Base-by-base conservation (phyloP, 371 early-diverging fungal genomes). In the Rhizomucor miehei region DNA sequence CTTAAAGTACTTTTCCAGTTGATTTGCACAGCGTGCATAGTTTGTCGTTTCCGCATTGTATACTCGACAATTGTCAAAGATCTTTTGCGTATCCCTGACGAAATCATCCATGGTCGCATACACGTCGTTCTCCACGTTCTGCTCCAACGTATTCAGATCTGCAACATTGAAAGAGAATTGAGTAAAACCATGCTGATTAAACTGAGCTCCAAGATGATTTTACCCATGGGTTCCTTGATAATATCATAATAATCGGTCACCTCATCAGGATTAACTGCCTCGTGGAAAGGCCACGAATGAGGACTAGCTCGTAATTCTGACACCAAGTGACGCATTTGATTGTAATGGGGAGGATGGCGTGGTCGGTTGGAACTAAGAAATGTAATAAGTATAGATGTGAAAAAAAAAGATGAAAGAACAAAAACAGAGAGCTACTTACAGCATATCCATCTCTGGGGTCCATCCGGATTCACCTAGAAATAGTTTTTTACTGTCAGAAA, bases 201-300 rank as follows among this genome's bases (percentile, higher is more conserved):
- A 23, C 29, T 2, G n/a, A 8, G 38, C 8, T 48, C 29, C 48
- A 23, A 9, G 21, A 4, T 24, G 14, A 38, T 10, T 73, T 67
- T 80, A 92, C 92, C 97, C 99, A 99, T 99, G 0, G 99, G 99
- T 43, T 94, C 89, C 60, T 91, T 95, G 66, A 99, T 97, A 44
- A 98, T 87, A 6, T 88, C 83, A 57, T 96, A 95, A 69, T 99
- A 99, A 66, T 99, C 99, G 3, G 94, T 87, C 0, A 99, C 99
- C 25, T 91, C 87, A 17, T 91, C 86, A 1, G 87, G 79, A 52
- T 93, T 88, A 9, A 99, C 99, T 9, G 99, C 99, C 48, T 96
- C 89, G 41, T 88, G 75, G 72, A 99, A 99, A 19, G 99, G 99
- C 99, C 99, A 99, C 4, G 99, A 85, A 40, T 82, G 79, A 5